phyloP scores from a whole-genome alignment of 805 yeast genomes.

The Candida silvatica region DNA sequence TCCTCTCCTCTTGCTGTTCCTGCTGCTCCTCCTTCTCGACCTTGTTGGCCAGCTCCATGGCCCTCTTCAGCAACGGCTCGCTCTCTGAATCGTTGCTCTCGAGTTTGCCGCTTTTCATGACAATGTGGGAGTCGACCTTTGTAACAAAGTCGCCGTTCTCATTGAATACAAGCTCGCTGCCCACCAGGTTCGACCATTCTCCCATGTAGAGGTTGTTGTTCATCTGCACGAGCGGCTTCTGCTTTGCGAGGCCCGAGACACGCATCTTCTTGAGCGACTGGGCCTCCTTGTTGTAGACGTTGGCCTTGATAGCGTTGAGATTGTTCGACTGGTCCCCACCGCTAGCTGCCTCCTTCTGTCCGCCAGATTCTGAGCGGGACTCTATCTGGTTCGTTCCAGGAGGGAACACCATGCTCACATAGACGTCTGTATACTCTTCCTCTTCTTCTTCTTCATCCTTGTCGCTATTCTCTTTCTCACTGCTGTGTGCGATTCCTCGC shows the following conservation, averaged over 20 bases:
- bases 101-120: constrained; percentile 23
- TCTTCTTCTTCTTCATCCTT: constrained; percentile 6
- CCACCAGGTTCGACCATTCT: constrained; percentile 68
- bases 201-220: constrained; percentile 62
- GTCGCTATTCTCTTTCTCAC: constrained; percentile 3
- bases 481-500: background rate
- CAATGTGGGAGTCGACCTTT: constrained; percentile 21
- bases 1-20: background rate
- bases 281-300: constrained; percentile 6
- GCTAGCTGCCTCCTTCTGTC: background rate
- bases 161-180: constrained; percentile 48
- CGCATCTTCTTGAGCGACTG: constrained; percentile 27
- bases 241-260: constrained; percentile 45
- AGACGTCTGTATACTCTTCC: constrained; percentile 37
- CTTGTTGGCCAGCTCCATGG: constrained; percentile 15
- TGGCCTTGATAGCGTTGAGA: constrained; percentile 5
- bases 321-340: constrained; percentile 1
- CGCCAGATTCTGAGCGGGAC: background rate
- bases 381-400: constrained; percentile 12
- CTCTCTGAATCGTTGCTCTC: constrained; percentile 14
- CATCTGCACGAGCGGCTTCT: constrained; percentile 47
- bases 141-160: constrained; percentile 27
- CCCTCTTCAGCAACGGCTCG: constrained; percentile 16
- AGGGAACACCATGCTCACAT: constrained; percentile 47
- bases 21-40: constrained; percentile 5